Conservation (phyloP, 257 asterid genomes). For the Ligustrum vulgare region DNA sequence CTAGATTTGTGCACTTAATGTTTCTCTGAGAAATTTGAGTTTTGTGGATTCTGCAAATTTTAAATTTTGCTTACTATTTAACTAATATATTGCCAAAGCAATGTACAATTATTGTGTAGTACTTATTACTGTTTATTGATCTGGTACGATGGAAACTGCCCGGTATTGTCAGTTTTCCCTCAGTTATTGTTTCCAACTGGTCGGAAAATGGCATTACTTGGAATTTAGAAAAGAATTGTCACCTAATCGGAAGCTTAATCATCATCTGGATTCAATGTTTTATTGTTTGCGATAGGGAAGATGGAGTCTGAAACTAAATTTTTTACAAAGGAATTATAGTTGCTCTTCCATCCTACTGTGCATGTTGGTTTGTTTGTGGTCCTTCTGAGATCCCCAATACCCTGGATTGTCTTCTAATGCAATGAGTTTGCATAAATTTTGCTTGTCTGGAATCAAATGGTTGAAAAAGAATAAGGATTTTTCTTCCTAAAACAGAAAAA, state of each 20-base stretch:
- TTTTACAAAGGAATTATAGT: neutral
- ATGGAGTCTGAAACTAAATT: neutral
- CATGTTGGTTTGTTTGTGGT: neutral
- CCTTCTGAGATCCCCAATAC: neutral
- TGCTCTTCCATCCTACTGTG: neutral
- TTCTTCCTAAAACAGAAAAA: no score
- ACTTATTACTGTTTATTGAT: neutral
- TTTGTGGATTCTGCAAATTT: neutral
- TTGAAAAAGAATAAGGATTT: no score
- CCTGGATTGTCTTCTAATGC: no score
- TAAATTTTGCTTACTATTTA: neutral
- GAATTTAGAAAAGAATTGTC: neutral
- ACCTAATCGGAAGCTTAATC: neutral
- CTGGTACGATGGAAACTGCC: neutral
- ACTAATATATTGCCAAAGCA: neutral
- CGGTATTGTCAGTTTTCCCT: neutral
- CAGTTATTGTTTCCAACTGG: neutral
- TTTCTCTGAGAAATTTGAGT: constrained; percentile 7
- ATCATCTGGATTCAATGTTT: constrained; percentile 7
- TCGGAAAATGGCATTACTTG: neutral
- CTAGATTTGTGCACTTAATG: no score
- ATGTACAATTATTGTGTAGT: neutral
- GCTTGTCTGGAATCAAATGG: no score
- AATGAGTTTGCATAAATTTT: no score
- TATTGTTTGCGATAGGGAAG: neutral